Evolutionary conservation across 139 green algal genomes (phyloP), one percentile per base, ranked within the genome.

Genomic region (Desmodesmus armatus): DNA sequence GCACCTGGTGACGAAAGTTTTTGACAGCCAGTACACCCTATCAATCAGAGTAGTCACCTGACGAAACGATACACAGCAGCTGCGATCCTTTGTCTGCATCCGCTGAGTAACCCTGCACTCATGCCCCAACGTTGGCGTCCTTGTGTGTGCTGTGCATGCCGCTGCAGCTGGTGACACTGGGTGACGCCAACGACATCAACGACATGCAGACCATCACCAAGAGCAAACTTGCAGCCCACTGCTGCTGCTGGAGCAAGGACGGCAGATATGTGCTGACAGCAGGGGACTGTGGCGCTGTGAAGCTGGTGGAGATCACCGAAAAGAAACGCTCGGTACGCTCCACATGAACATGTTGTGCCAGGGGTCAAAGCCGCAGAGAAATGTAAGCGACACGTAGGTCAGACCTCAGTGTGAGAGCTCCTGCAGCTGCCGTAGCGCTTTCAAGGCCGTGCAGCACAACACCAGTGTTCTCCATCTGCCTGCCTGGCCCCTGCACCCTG

Each of bases 251-350:
- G 85, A 94, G 82, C 39, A 79, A 90, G 19, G 90, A 89, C 40
- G 96, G 96, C 31, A 66, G 73, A 25, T 84, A 71, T 39, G 75
- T 98, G 27, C 96, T 95, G 23, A 93, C 90, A 4, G 93, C 82
- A 0, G 95, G 96, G 21, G 96, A 98, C 82, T 94, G 97, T 77
- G 91, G 91, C 25, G 80, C 81, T 37, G 91, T 98, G 53, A 95
- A 96, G 75, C 88, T 98, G 3, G n/a, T n/a, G n/a, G n/a, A n/a
- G n/a, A 87, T 98, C 33, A 89, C 92, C 33, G 67, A 92, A 23
- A 70, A 82, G 27, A 88, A 94, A 43, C 79, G 74, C 49, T 90
- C 87, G 82, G 90, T 95, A 67, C 53, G 78, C 6, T 13, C 19
- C 17, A 15, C 2, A 19, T 2, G n/a, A 41, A 31, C 65, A 73